phyloP scores from a whole-genome alignment of 1,139 yeast species.

The Sugiyamaella paludigena region DNA sequence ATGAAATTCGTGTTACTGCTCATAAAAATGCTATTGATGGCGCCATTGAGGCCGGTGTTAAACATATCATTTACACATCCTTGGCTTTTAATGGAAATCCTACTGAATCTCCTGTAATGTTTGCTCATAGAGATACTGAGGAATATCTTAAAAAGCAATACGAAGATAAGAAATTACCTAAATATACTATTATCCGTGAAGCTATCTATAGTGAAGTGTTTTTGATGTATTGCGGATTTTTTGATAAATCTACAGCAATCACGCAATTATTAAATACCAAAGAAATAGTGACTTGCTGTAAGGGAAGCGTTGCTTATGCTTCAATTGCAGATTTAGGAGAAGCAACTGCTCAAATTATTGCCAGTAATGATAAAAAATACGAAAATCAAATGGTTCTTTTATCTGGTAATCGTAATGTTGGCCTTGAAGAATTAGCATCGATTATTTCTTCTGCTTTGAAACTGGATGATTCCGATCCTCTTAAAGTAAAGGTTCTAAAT shows the following conservation, averaged over 20 bases:
- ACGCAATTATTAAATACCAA: conserved; percentile 4
- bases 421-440: conserved; percentile 1
- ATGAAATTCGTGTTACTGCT: conserved; percentile 6
- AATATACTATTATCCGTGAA: conserved; percentile 12
- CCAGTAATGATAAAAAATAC: background rate
- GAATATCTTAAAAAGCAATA: conserved; percentile 2
- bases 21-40: conserved; percentile 12
- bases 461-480: background rate
- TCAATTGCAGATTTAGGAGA: conserved; percentile 14
- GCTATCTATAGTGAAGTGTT: conserved; percentile 10
- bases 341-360: conserved; percentile 11
- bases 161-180: background rate
- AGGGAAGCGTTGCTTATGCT: conserved; percentile 9
- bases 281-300: conserved; percentile 3
- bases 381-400: background rate
- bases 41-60: conserved; percentile 9
- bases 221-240: conserved; percentile 9
- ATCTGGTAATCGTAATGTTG: conserved; percentile 1
- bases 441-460: background rate
- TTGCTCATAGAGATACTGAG: conserved; percentile 13
- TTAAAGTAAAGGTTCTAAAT: background rate
- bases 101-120: conserved; percentile 11
- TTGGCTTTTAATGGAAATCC: conserved; percentile 14
- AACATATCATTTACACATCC: conserved; percentile 13
- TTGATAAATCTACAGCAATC: conserved; percentile 8